phyloP scores from a whole-genome alignment of 2,329 filamentous ascomycete genomes.

The Epichloe uncinata region DNA sequence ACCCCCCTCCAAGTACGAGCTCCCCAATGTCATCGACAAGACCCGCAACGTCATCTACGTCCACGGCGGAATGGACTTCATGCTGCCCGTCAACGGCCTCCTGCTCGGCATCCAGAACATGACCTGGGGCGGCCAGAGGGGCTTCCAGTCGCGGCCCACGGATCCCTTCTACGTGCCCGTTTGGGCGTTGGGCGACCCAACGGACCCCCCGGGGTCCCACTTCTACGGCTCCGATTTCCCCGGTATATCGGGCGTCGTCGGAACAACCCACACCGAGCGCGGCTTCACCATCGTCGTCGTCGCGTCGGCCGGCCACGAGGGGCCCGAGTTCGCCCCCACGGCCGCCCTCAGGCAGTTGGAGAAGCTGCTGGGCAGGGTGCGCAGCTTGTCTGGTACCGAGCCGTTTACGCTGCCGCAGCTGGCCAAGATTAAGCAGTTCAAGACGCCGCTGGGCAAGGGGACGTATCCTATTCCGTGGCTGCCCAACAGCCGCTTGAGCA shows the following conservation, averaged over 20 bases:
- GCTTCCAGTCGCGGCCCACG: constrained; percentile 48
- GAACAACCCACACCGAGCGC: constrained; percentile 58
- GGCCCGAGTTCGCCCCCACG: constrained; percentile 53
- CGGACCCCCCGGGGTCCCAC: no score
- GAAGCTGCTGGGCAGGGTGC: constrained; percentile 58
- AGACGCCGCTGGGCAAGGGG: constrained; percentile 11
- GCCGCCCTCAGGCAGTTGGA: constrained; percentile 62
- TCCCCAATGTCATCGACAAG: constrained; percentile 48
- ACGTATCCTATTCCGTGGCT: constrained; percentile 12
- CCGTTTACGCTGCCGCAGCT: constrained; percentile 21
- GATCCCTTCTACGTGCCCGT: constrained; percentile 59
- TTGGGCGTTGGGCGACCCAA: no score
- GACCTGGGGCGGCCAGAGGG: constrained; percentile 60
- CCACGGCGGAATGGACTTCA: constrained; percentile 57
- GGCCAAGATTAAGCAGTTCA: constrained; percentile 9
- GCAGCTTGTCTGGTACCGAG: constrained; percentile 31
- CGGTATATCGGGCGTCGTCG: constrained; percentile 46
- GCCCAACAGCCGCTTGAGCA: not conserved
- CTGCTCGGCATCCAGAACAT: constrained; percentile 67
- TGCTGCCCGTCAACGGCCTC: constrained; percentile 55
- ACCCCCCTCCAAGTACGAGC: constrained; percentile 40
- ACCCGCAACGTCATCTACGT: constrained; percentile 48
- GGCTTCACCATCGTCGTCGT: constrained; percentile 60
- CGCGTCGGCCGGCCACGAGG: constrained; percentile 52
- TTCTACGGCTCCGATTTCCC: constrained; percentile 31